These are phyloP conservation scores for Alternaria postmessia DNA, from an alignment of 2,329 filamentous ascomycete species.

Conservation along the genomic window DNA sequence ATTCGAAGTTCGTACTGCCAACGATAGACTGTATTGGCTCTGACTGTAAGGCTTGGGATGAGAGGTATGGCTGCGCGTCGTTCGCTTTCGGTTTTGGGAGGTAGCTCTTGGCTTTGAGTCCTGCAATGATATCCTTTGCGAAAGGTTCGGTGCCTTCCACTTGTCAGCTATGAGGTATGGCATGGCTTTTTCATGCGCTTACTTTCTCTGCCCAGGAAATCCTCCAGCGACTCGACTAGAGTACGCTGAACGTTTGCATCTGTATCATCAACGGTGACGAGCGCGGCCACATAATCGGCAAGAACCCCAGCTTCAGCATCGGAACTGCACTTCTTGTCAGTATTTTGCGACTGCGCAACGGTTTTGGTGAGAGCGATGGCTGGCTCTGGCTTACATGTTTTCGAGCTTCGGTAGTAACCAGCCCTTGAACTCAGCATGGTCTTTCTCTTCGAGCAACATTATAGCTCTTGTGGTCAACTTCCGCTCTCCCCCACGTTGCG, in stretches of 20 bases:
- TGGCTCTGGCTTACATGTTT: constrained; percentile 66
- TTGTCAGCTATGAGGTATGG: constrained; percentile 17
- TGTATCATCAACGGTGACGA: constrained; percentile 71
- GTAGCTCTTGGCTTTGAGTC: constrained; percentile 64
- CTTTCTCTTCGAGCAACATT: constrained; percentile 65
- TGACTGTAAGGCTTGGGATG: constrained; percentile 21
- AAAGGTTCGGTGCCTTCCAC: constrained; percentile 66
- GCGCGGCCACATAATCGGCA: constrained; percentile 82
- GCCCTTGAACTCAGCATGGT: constrained; percentile 69
- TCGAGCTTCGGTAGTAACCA: constrained; percentile 83
- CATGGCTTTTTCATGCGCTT: constrained; percentile 1
- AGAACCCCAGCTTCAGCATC: constrained; percentile 84
- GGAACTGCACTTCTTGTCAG: constrained; percentile 60
- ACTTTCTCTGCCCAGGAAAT: constrained; percentile 75
- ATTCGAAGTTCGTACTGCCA: constrained; percentile 29
- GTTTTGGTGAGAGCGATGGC: neutral
- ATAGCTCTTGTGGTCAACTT: constrained; percentile 15
- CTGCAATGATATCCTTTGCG: constrained; percentile 74
- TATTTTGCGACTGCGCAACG: neutral
- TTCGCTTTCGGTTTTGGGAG: constrained; percentile 34
- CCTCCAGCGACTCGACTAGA: constrained; percentile 75
- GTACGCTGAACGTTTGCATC: constrained; percentile 70
- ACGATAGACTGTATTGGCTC: constrained; percentile 35
- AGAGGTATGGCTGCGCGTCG: neutral
- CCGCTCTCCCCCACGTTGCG: constrained; percentile 8